These are phyloP conservation scores for Microdochium paspali DNA, from an alignment of 2,329 filamentous ascomycete genomes.

Conservation along the genomic window DNA sequence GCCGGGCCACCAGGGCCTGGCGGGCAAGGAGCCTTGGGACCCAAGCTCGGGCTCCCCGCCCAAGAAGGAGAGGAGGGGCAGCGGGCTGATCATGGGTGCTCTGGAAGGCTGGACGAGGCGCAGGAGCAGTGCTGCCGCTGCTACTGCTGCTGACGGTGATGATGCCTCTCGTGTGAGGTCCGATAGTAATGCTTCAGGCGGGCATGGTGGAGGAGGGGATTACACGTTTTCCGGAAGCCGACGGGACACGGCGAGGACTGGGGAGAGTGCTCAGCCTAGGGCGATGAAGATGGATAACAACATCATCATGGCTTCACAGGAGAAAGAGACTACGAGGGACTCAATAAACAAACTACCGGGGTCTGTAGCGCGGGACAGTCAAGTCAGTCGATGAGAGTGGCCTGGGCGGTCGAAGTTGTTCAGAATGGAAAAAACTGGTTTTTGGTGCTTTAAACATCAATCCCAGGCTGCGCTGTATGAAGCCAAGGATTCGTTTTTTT, in stretches of 20 bases:
- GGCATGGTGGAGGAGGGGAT: too few species aligned
- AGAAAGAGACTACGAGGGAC: not conserved
- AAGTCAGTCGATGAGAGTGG: not conserved
- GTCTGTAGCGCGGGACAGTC: not conserved
- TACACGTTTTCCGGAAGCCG: not conserved
- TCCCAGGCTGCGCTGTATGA: too few species aligned
- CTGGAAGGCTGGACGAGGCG: not conserved
- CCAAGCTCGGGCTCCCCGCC: not conserved
- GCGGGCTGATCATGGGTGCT: not conserved
- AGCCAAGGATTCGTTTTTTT: too few species aligned
- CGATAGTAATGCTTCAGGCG: too few species aligned
- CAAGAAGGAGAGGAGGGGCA: not conserved
- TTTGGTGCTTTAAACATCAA: too few species aligned
- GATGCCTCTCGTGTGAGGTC: too few species aligned
- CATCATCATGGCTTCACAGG: not conserved
- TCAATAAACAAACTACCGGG: not conserved
- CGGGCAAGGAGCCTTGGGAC: not conserved
- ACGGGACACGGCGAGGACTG: not conserved
- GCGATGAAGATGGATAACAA: not conserved
- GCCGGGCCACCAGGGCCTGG: not conserved
- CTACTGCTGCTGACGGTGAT: too few species aligned
- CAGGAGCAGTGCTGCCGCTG: not conserved
- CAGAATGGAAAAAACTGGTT: too few species aligned
- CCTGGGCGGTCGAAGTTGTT: too few species aligned
- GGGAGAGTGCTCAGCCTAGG: not conserved